These are phyloP conservation scores for Massospora cicadina DNA, from an alignment of 371 early-diverging fungal genomes.

Conservation along the genomic window DNA sequence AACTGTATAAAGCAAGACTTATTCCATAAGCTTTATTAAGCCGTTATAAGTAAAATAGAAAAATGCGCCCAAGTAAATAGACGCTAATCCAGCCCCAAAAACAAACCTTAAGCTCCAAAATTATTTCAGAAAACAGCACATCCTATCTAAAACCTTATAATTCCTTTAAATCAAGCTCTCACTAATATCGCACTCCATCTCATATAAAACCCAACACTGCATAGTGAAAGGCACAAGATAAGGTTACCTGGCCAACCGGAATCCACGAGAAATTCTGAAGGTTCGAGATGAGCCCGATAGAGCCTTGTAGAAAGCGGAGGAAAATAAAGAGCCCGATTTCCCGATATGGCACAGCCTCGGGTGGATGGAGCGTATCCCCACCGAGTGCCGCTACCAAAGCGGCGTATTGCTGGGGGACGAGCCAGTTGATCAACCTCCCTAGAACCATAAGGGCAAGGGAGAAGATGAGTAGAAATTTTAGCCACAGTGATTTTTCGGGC, in stretches of 20 bases:
- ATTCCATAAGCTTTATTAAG: too few species aligned
- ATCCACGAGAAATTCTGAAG: constrained; percentile 74
- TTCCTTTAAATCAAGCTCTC: too few species aligned
- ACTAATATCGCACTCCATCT: too few species aligned
- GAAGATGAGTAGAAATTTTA: constrained; percentile 46
- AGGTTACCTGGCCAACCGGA: constrained; percentile 61
- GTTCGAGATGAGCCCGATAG: constrained; percentile 60
- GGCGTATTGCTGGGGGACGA: constrained; percentile 63
- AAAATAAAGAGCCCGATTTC: constrained; percentile 30
- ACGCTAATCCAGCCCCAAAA: too few species aligned
- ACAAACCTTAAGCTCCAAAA: too few species aligned
- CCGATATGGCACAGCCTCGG: background rate
- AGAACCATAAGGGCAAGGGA: constrained; percentile 42
- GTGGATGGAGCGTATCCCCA: background rate
- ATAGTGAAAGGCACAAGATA: too few species aligned
- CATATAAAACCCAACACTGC: too few species aligned
- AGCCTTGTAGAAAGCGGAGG: constrained; percentile 55
- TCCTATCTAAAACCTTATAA: too few species aligned
- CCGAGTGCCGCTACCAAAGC: constrained; percentile 41
- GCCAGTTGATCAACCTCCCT: constrained; percentile 59
- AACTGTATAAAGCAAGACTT: too few species aligned
- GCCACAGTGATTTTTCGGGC: constrained; percentile 38
- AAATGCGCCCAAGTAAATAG: too few species aligned
- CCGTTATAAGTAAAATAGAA: too few species aligned
- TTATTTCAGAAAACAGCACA: too few species aligned